phyloP scores from a whole-genome alignment of 805 yeast genomes.

The Zygotorulaspora danielsina region DNA sequence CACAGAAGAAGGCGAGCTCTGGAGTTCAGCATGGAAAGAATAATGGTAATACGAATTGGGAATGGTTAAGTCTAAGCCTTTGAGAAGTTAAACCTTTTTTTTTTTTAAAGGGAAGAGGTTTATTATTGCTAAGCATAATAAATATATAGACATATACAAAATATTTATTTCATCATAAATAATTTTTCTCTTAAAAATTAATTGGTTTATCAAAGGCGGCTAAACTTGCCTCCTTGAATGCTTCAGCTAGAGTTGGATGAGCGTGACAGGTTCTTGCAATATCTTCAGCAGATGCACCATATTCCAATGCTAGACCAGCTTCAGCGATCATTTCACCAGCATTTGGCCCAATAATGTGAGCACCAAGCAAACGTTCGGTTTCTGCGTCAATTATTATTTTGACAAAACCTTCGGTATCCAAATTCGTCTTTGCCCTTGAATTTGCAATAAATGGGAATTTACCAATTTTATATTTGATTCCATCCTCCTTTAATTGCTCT shows the following conservation, averaged over 20 bases:
- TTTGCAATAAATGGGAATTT: conserved; percentile 98
- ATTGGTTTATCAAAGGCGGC: conserved; percentile 88
- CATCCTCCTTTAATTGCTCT: conserved; percentile 88
- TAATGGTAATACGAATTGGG: conserved; percentile 16
- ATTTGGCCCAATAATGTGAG: conserved; percentile 94
- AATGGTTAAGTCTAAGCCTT: conserved; percentile 17
- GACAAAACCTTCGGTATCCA: conserved; percentile 96
- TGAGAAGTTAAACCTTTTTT: too few relatives aligned
- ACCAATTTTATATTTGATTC: conserved; percentile 87
- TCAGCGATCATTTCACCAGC: conserved; percentile 99
- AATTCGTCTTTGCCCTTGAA: conserved; percentile 98
- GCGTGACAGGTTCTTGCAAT: conserved; percentile 97
- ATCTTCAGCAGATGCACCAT: conserved; percentile 98
- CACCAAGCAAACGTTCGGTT: conserved; percentile 94
- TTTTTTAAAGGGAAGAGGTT: too few relatives aligned
- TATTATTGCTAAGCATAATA: conserved; percentile 1
- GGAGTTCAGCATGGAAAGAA: conserved; percentile 3
- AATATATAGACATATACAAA: conserved; percentile 1
- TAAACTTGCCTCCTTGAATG: conserved; percentile 96
- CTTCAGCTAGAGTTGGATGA: conserved; percentile 97
- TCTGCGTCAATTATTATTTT: conserved; percentile 94
- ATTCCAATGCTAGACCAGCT: conserved; percentile 94
- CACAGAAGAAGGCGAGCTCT: conserved; percentile 1
- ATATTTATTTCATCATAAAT: conserved; percentile 1
- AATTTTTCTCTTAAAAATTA: conserved; percentile 46